A percentile compares a stretch with the other conserved stretches of the same genome.
Conservation (phyloP, 768 basidiomycete genomes). For the Leccinum incarnatum region DNA sequence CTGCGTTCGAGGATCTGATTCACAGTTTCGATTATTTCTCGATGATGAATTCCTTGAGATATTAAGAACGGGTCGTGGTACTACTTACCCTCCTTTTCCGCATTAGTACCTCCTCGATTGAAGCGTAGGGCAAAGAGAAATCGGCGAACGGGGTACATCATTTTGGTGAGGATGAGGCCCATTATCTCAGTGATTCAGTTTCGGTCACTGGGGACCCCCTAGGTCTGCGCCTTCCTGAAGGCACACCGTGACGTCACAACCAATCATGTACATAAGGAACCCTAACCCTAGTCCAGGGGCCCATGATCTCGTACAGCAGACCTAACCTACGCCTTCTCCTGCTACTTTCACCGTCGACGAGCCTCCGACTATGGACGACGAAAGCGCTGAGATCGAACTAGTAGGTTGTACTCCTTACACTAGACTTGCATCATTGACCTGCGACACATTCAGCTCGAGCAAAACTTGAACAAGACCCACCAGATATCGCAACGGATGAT, state of each 20-base stretch:
- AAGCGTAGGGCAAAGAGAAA: background rate
- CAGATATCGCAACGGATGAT: conserved; percentile 87
- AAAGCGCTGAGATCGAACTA: conserved; percentile 28
- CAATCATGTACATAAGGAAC: background rate
- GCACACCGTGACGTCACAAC: too few species aligned
- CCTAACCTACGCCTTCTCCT: conserved; percentile 1
- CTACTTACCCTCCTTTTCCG: conserved; percentile 4
- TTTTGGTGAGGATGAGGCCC: conserved; percentile 8
- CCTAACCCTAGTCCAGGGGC: background rate
- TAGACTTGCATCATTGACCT: background rate
- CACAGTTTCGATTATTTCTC: background rate
- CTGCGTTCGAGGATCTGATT: conserved; percentile 4
- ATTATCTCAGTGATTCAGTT: background rate
- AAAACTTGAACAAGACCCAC: conserved; percentile 82
- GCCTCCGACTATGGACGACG: conserved; percentile 20
- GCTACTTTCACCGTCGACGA: background rate
- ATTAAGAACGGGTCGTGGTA: background rate
- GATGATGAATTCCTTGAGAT: background rate
- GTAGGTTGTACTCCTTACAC: background rate
- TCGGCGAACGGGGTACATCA: background rate
- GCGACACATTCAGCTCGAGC: conserved; percentile 58
- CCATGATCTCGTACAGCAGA: background rate
- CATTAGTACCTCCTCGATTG: background rate
- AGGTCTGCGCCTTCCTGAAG: too few species aligned
- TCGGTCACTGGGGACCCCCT: too few species aligned